These are phyloP conservation scores for Fusarium armeniacum DNA, from an alignment of 2,329 filamentous ascomycete species.

Conservation along the genomic window DNA sequence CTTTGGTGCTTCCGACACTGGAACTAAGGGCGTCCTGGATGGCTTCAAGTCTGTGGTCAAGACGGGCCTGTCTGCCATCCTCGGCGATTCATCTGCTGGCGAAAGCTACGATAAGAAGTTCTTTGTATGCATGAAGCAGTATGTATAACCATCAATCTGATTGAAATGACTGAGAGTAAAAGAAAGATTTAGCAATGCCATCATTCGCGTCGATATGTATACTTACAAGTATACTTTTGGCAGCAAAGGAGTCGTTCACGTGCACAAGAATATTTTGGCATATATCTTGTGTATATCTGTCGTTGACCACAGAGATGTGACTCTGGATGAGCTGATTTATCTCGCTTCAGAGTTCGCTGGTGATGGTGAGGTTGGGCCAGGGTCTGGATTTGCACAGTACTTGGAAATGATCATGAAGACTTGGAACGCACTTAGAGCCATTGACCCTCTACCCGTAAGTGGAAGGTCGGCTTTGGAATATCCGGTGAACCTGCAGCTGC, in stretches of 20 bases:
- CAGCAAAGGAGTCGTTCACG: slow-evolving; percentile 12
- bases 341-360: slow-evolving; percentile 20
- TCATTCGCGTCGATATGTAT: slow-evolving; percentile 25
- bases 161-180: background rate
- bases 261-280: slow-evolving; percentile 23
- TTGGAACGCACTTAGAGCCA: background rate
- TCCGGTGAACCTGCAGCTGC: background rate
- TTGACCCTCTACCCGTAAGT: background rate
- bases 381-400: background rate
- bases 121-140: slow-evolving; percentile 26
- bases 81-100: slow-evolving; percentile 20
- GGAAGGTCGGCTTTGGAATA: background rate
- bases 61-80: slow-evolving; percentile 10
- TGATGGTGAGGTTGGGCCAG: slow-evolving; percentile 1
- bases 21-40: slow-evolving; percentile 15
- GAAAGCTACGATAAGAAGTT: slow-evolving; percentile 29
- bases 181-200: background rate
- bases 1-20: slow-evolving; percentile 13
- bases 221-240: slow-evolving; percentile 24
- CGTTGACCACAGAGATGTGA: slow-evolving; percentile 21
- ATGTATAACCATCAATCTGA: background rate
- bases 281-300: slow-evolving; percentile 25
- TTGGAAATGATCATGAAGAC: slow-evolving; percentile 2
- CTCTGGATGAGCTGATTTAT: slow-evolving; percentile 23
- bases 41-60: slow-evolving; percentile 28